A percentile compares a stretch with the other conserved stretches of the same genome.
phyloP scores from a whole-genome alignment of 768 basidiomycete genomes.

The Dioszegia aurantiaca region DNA sequence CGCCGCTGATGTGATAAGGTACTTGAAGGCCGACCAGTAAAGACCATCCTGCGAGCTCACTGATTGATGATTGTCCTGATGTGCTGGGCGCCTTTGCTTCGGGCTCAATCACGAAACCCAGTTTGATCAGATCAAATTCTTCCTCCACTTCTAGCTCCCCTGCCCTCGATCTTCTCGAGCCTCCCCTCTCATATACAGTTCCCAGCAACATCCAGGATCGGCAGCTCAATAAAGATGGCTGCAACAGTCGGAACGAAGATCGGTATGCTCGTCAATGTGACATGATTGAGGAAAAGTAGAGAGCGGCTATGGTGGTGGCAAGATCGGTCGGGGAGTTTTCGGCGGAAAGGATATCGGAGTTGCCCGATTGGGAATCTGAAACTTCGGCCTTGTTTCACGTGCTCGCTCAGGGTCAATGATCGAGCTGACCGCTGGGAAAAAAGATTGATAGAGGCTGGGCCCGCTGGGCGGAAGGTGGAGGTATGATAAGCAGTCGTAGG shows the following conservation, averaged over 20 bases:
- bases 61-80: too few species aligned
- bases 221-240: constrained; percentile 17
- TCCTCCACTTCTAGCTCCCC: constrained; percentile 23
- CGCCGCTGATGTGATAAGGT: too few species aligned
- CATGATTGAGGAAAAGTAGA: background rate
- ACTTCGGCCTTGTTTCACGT: background rate
- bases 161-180: background rate
- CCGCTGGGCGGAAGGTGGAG: too few species aligned
- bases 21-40: too few species aligned
- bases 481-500: too few species aligned
- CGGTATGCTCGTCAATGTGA: too few species aligned
- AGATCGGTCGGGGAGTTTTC: background rate
- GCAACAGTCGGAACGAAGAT: background rate
- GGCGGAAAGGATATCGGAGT: background rate
- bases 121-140: constrained; percentile 32
- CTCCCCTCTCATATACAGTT: background rate
- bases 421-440: too few species aligned
- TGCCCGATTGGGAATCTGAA: constrained; percentile 7
- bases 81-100: background rate
- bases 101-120: constrained; percentile 14
- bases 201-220: constrained; percentile 2
- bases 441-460: too few species aligned
- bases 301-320: background rate
- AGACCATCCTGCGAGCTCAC: too few species aligned
- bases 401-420: background rate